Conservation (phyloP, 2,329 filamentous ascomycete species). For the Thelonectria discophora region DNA sequence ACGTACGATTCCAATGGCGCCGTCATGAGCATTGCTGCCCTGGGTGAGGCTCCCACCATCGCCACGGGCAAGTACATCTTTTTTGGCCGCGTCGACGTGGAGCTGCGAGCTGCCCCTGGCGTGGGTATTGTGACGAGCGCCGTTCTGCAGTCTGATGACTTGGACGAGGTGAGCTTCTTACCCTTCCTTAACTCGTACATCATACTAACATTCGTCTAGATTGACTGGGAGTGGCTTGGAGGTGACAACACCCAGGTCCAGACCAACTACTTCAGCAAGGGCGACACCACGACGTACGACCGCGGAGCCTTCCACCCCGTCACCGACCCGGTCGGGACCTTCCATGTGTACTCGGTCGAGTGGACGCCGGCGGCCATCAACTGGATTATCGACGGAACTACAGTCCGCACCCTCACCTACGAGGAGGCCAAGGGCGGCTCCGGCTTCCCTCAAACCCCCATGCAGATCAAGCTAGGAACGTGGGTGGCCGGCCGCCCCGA, state of each 20-base stretch:
- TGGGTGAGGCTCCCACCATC: constrained; percentile 75
- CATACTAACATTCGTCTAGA: constrained; percentile 56
- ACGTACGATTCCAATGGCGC: constrained; percentile 59
- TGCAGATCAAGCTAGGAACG: constrained; percentile 74
- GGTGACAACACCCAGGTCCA: constrained; percentile 72
- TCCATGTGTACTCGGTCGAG: constrained; percentile 73
- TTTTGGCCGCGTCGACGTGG: constrained; percentile 86
- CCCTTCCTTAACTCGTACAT: background rate
- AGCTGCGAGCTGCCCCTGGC: constrained; percentile 79
- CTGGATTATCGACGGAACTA: constrained; percentile 70
- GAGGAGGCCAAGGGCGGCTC: constrained; percentile 54
- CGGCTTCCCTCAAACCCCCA: constrained; percentile 76
- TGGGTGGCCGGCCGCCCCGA: constrained; percentile 67
- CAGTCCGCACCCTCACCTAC: constrained; percentile 72
- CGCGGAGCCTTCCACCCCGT: constrained; percentile 68
- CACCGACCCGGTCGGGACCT: constrained; percentile 55
- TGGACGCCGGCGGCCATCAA: constrained; percentile 71
- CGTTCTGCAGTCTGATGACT: constrained; percentile 85
- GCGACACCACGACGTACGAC: constrained; percentile 71
- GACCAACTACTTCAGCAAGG: constrained; percentile 84
- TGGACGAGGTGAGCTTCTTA: constrained; percentile 62
- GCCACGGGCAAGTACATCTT: constrained; percentile 88
- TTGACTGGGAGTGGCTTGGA: constrained; percentile 92
- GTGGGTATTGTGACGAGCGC: constrained; percentile 87
- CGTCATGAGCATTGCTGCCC: constrained; percentile 71